Evolutionary conservation across 2,329 filamentous ascomycete species (phyloP).

Genomic region (Neoascochyta sp.): DNA sequence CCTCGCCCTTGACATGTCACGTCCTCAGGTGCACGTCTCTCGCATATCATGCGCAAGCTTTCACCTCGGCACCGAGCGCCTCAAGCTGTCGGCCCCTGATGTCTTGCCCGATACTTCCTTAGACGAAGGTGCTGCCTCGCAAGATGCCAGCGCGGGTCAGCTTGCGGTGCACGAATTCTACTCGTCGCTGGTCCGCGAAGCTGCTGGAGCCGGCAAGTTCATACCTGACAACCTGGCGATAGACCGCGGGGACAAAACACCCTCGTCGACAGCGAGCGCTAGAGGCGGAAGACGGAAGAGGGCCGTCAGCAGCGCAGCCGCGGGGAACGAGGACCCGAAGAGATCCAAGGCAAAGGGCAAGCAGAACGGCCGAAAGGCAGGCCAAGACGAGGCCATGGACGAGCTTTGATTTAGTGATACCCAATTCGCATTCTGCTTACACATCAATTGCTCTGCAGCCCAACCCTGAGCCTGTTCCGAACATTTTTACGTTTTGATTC

Average conservation of each 20-base stretch:
- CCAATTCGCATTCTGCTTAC: too few species aligned
- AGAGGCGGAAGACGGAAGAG: slow-evolving; percentile 20
- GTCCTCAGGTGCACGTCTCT: slow-evolving; percentile 41
- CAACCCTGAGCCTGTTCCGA: too few species aligned
- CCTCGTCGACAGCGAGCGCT: slow-evolving; percentile 20
- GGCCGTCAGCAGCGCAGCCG: slow-evolving; percentile 23
- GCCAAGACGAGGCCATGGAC: slow-evolving; percentile 11
- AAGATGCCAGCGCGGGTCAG: slow-evolving; percentile 29
- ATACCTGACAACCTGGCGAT: slow-evolving; percentile 16
- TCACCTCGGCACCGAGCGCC: slow-evolving; percentile 36
- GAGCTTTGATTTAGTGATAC: slow-evolving; percentile 1
- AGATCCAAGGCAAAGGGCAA: slow-evolving; percentile 22
- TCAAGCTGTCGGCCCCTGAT: slow-evolving; percentile 38
- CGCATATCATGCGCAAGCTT: slow-evolving; percentile 44
- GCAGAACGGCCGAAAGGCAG: slow-evolving; percentile 10
- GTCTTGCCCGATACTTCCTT: slow-evolving; percentile 21
- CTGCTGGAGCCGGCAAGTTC: slow-evolving; percentile 32
- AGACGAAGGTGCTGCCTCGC: slow-evolving; percentile 17
- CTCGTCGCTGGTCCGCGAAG: slow-evolving; percentile 29
- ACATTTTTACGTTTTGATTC: too few species aligned
- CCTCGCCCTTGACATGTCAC: slow-evolving; percentile 41
- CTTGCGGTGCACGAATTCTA: slow-evolving; percentile 33
- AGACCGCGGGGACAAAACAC: slow-evolving; percentile 16
- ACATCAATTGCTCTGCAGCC: too few species aligned
- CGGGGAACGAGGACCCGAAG: slow-evolving; percentile 19